Evolutionary conservation across 805 yeast genomes (phyloP), one percentile per base, ranked within the genome.

Genomic region (Kuraishia capsulata): DNA sequence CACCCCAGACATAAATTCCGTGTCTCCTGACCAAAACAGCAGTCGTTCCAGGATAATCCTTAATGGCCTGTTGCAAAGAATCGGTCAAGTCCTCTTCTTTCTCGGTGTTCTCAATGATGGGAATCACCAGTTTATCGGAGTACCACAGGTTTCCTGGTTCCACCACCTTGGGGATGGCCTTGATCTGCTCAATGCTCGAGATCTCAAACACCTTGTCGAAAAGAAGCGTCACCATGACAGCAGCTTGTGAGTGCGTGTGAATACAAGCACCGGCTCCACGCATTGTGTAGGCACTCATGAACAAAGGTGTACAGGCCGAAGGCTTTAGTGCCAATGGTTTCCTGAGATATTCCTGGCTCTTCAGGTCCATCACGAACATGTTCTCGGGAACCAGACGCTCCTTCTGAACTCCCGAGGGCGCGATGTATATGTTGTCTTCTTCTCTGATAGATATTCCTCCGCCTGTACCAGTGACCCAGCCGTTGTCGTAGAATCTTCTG

Each of bases 1-100:
- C 86, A 19, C 97, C 97, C 97, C 97, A 90, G n/a, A 88, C 96
- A 54, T 81, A 90, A 33, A 90, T 80, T 1, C 97, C 97, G 53
- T 90, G 97, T 52, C 96, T 70, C 58, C 95, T 74, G 5, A 90
- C 97, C 38, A 90, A 65, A 1, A 90, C 87, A 0, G 97, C 97
- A 2, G 88, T 75, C 3, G 95, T 64, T 0, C 74, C 68, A 1
- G 97, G 96, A 50, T 86, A 81, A 13, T 69, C 65, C n/a, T 48
- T 56, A 39, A 89, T 74, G 1, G 88, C 81, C 40, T 70, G 59
- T 44, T 75, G 75, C 32, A 89, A 62, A 16, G 80, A 64, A 20
- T 73, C 83, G 5, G 80, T 74, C 45, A 90, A 67, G 42, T 87
- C 88, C 53, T 86, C 94, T 52, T 90, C 97, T 44, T 76, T 85